Base-by-base conservation (phyloP, 176 grass and related monocot genomes). In the Ensete ventricosum region DNA sequence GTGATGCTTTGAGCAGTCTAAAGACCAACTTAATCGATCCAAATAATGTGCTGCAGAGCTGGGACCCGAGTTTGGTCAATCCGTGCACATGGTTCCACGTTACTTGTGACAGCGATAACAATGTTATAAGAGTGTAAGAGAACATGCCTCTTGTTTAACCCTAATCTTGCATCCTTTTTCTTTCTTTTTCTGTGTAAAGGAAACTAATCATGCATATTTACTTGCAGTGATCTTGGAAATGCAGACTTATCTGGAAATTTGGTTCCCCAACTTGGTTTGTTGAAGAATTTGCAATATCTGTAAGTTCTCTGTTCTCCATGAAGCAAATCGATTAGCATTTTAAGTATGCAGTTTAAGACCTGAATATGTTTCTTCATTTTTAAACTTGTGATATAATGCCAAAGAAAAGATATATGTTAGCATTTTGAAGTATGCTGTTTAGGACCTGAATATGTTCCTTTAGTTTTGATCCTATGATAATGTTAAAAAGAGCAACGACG, bases 31-130 rank as follows among this genome's bases (percentile, higher is more conserved):
- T 73, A 80, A n/a, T 55, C 25, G 87, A 89, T 76, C 77, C 73
- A 1, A 76, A 82, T 54, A 74, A 69, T 49, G 80, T 80, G 50
- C 49, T 85, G 21, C 1, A 74, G 69, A 89, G 73, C 62, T 89
- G 83, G 87, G 73, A 89, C 80, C 65, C 80, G 4, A 85, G 77
- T 23, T 77, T 89, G 54, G 75, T 43, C 2, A 77, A 89, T 53
- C 87, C 87, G 9, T 89, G 87, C 62, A 80, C 26, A 3, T 89
- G 77, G 80, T 74, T 85, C 9, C 83, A 89, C 62, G 19, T 85
- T 22, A 74, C 62, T 49, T 89, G 87, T 76, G 85, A 82, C 77
- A 70, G 19, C 6, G 8, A 83, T 1, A 83, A 83, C 55, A 62
- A 53, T 1, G 83, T 89, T 34, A 22, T 74, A 50, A 62, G 77